Conservation (phyloP, 2,329 filamentous ascomycete genomes). For the Claviceps pazoutovae region DNA sequence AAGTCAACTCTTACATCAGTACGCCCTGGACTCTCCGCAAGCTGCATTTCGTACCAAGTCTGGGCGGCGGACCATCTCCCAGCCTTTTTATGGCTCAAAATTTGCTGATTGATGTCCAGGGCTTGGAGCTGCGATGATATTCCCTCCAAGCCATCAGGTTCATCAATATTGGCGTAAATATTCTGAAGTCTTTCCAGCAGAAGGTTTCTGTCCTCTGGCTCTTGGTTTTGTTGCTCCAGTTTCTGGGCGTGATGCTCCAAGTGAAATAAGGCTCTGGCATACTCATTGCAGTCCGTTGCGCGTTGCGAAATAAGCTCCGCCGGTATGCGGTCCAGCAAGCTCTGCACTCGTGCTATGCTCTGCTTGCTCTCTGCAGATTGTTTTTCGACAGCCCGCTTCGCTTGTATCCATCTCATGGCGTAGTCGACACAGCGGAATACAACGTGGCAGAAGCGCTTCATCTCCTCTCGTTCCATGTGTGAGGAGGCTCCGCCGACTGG, state of each 20-base stretch:
- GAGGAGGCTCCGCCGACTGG: constrained; percentile 33
- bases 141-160: constrained; percentile 90
- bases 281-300: constrained; percentile 88
- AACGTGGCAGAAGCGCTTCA: constrained; percentile 78
- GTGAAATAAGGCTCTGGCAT: constrained; percentile 81
- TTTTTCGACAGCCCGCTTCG: constrained; percentile 35
- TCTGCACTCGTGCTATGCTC: constrained; percentile 34
- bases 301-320: constrained; percentile 61
- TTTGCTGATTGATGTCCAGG: constrained; percentile 85
- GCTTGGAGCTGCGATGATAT: constrained; percentile 78
- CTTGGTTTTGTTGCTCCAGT: constrained; percentile 29
- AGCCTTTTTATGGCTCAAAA: constrained; percentile 82
- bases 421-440: constrained; percentile 89
- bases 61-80: constrained; percentile 90
- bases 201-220: constrained; percentile 41
- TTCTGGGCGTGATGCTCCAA: constrained; percentile 75
- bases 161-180: constrained; percentile 94
- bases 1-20: constrained; percentile 68
- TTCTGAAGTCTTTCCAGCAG: constrained; percentile 71
- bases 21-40: constrained; percentile 67
- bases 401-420: constrained; percentile 75
- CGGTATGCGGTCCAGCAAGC: constrained; percentile 49
- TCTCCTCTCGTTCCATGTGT: constrained; percentile 55
- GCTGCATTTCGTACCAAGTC: constrained; percentile 90
- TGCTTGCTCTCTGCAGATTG: constrained; percentile 29